Evolutionary conservation across 2,329 filamentous ascomycete species (phyloP).

Genomic region (Clarireedia hainanense): DNA sequence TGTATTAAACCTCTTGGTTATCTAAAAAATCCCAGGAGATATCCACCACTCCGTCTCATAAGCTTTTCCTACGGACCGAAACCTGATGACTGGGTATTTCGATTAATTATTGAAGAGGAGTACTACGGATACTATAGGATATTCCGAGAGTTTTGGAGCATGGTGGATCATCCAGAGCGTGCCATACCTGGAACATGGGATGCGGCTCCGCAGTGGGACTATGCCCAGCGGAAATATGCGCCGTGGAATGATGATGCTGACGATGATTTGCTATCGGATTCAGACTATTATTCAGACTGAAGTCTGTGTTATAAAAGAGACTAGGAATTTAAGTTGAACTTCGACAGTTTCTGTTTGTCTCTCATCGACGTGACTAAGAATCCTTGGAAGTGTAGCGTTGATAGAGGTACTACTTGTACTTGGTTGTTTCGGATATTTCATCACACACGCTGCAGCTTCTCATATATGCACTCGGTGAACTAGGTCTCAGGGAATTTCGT

Average conservation of each 20-base stretch:
- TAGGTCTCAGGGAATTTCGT: too few relatives aligned
- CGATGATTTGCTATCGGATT: not conserved
- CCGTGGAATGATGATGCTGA: not conserved
- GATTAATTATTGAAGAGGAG: not conserved
- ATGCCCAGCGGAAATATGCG: too few relatives aligned
- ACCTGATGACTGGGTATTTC: not conserved
- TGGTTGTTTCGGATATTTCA: too few relatives aligned
- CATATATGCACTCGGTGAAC: too few relatives aligned
- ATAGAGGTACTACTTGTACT: too few relatives aligned
- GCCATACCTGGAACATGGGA: not conserved
- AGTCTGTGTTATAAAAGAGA: too few relatives aligned
- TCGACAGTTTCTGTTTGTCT: too few relatives aligned
- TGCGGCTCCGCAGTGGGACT: not conserved
- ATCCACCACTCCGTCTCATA: not conserved
- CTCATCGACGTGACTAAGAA: too few relatives aligned
- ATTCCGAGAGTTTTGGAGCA: not conserved
- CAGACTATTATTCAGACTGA: too few relatives aligned
- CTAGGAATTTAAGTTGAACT: too few relatives aligned
- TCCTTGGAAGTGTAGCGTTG: too few relatives aligned
- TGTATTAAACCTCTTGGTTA: not conserved
- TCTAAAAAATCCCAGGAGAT: not conserved
- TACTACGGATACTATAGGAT: not conserved
- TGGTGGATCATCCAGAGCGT: not conserved
- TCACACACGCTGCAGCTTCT: too few relatives aligned
- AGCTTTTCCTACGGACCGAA: not conserved